Conservation (phyloP, 176 grass and related monocot species). For the Zea mays region Zm-B73-REFERENCE-NAM-5.0 NC_050105.1:140613001-140613500, state of each 20-base stretch:
- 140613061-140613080: slow-evolving; percentile 72
- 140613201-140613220: slow-evolving; percentile 21
- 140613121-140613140: slow-evolving; percentile 90
- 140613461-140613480: neutral
- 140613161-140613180: slow-evolving; percentile 12
- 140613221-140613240: slow-evolving; percentile 23
- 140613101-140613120: slow-evolving; percentile 74
- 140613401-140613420: neutral
- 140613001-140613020: slow-evolving; percentile 17
- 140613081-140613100: slow-evolving; percentile 67
- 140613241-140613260: slow-evolving; percentile 26
- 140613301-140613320: neutral
- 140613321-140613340: neutral
- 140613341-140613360: slow-evolving; percentile 1
- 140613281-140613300: neutral
- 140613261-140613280: slow-evolving; percentile 23
- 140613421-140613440: slow-evolving; percentile 12
- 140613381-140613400: neutral
- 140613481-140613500: slow-evolving; percentile 1
- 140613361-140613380: slow-evolving; percentile 8
- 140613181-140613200: slow-evolving; percentile 26
- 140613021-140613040: slow-evolving; percentile 30
- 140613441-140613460: neutral
- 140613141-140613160: slow-evolving; percentile 79
- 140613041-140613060: slow-evolving; percentile 10